phyloP scores from a whole-genome alignment of 495 filamentous ascomycete species.

The Cairneyella variabilis region DNA sequence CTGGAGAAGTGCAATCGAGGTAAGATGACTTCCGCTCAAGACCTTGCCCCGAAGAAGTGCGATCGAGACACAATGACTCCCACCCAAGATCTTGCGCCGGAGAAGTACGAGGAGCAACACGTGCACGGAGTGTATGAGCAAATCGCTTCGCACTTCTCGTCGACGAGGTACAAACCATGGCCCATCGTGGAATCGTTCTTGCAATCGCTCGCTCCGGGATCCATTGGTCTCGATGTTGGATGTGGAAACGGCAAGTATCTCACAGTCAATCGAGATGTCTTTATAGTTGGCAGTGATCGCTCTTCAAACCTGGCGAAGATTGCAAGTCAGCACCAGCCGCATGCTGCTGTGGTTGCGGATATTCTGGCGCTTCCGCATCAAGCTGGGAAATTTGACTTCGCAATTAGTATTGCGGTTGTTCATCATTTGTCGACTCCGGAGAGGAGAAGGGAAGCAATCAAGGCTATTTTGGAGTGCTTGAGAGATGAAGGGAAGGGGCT shows the following conservation, averaged over 20 bases:
- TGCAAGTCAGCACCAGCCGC: conserved; percentile 58
- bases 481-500: conserved; percentile 63
- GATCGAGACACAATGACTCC: too few relatives aligned
- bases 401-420: conserved; percentile 89
- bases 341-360: conserved; percentile 64
- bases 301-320: conserved; percentile 73
- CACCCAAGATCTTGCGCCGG: too few relatives aligned
- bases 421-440: conserved; percentile 88
- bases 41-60: too few relatives aligned
- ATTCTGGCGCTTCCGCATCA: conserved; percentile 68
- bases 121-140: conserved; percentile 93
- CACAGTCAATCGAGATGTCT: conserved; percentile 69
- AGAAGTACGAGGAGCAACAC: conserved; percentile 71
- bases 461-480: conserved; percentile 66
- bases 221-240: conserved; percentile 86
- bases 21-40: too few relatives aligned
- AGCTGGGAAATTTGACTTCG: conserved; percentile 74
- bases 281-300: conserved; percentile 85
- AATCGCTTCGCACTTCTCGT: conserved; percentile 92
- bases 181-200: conserved; percentile 86
- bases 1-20: too few relatives aligned
- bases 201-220: conserved; percentile 56
- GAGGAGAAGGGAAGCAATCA: conserved; percentile 70
- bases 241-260: conserved; percentile 98
- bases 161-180: conserved; percentile 97